A percentile compares a stretch with the other conserved stretches of the same genome.
These are phyloP conservation scores for Epichloe festucae DNA, from an alignment of 2,329 filamentous ascomycete species.

Conservation along the genomic window DNA sequence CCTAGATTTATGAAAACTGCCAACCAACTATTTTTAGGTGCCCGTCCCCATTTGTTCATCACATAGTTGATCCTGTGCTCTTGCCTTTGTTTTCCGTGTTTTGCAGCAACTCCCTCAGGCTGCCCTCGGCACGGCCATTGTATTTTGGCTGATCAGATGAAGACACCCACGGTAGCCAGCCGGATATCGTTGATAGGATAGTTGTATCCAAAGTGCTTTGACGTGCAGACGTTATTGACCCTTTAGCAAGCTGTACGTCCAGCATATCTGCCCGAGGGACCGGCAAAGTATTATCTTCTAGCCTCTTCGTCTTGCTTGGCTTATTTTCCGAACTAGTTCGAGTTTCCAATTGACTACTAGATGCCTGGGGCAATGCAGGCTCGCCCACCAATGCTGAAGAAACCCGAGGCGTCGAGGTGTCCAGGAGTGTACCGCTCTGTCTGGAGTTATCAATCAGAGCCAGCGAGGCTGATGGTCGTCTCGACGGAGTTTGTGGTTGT, in stretches of 20 bases:
- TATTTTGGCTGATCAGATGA: not conserved
- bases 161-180: slow-evolving; percentile 34
- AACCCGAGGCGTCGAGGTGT: slow-evolving; percentile 18
- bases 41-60: not conserved
- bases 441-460: slow-evolving; percentile 26
- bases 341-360: slow-evolving; percentile 36
- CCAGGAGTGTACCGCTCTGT: slow-evolving; percentile 16
- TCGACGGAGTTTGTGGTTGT: slow-evolving; percentile 10
- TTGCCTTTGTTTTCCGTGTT: not conserved
- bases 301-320: not conserved
- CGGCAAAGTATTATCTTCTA: not conserved
- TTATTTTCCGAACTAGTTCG: slow-evolving; percentile 18
- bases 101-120: slow-evolving; percentile 1
- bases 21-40: too few species aligned
- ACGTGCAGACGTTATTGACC: slow-evolving; percentile 15
- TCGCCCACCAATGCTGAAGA: slow-evolving; percentile 36
- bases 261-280: slow-evolving; percentile 11
- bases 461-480: slow-evolving; percentile 20
- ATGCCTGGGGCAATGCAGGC: slow-evolving; percentile 44
- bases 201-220: slow-evolving; percentile 14
- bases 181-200: slow-evolving; percentile 27
- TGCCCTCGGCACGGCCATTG: slow-evolving; percentile 4
- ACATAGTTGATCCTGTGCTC: not conserved
- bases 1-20: too few species aligned
- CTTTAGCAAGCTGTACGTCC: slow-evolving; percentile 15